phyloP scores from a whole-genome alignment of 345 rosid genomes.

The Camelina neglecta region DNA sequence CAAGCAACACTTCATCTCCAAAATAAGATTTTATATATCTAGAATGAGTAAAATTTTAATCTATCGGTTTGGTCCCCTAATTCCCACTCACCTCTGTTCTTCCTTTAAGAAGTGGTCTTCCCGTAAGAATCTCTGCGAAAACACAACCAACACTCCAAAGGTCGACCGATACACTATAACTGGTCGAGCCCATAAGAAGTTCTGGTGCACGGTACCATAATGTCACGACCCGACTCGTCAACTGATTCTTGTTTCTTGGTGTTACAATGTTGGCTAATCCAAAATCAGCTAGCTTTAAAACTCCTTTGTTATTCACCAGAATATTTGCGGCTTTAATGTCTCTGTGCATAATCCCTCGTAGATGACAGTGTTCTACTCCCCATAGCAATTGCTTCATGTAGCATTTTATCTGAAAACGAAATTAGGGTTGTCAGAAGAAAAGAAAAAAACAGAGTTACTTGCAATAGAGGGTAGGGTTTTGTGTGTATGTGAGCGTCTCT shows the following conservation, averaged over 20 bases:
- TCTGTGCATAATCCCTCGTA: slow-evolving; percentile 73
- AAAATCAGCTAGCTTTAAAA: slow-evolving; percentile 74
- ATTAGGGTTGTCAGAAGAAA: background rate
- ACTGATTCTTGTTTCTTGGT: slow-evolving; percentile 58
- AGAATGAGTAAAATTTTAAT: background rate
- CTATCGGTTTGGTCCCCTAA: background rate
- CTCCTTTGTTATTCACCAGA: slow-evolving; percentile 71
- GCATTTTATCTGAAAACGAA: slow-evolving; percentile 59
- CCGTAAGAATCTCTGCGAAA: slow-evolving; percentile 66
- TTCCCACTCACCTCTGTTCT: slow-evolving; percentile 55
- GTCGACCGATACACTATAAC: slow-evolving; percentile 70
- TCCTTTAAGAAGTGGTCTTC: slow-evolving; percentile 78
- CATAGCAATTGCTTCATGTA: slow-evolving; percentile 76
- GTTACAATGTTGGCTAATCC: slow-evolving; percentile 71
- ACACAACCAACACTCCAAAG: slow-evolving; percentile 89
- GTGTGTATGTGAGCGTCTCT: background rate
- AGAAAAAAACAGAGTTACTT: slow-evolving; percentile 20
- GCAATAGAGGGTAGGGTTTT: slow-evolving; percentile 1
- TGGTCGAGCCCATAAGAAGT: slow-evolving; percentile 79
- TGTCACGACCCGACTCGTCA: slow-evolving; percentile 82
- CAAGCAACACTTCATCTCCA: background rate
- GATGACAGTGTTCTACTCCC: slow-evolving; percentile 79
- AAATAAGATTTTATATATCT: too few relatives aligned
- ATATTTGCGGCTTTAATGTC: slow-evolving; percentile 79
- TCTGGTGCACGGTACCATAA: slow-evolving; percentile 92